Evolutionary conservation across 805 yeast species (phyloP).

Genomic region (Lipomyces sp.): DNA sequence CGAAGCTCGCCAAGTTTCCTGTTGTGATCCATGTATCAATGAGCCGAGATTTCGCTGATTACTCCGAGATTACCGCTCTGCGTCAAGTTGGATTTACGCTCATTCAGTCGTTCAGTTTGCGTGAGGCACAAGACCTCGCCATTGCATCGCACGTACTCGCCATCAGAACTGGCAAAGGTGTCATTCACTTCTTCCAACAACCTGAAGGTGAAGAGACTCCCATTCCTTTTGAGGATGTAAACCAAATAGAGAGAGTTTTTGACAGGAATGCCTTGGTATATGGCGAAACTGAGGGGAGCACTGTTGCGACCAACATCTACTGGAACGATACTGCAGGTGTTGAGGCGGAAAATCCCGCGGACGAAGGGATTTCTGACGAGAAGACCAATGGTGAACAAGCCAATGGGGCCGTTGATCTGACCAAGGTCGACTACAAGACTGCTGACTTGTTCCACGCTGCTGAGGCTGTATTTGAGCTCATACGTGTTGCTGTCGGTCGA

Average conservation of each 20-base stretch:
- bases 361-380: conserved; percentile 33
- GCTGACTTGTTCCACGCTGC: conserved; percentile 23
- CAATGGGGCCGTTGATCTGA: conserved; percentile 16
- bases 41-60: conserved; percentile 56
- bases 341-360: conserved; percentile 13
- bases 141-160: conserved; percentile 65
- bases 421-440: conserved; percentile 8
- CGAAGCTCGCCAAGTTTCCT: conserved; percentile 48
- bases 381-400: conserved; percentile 33
- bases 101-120: conserved; percentile 65
- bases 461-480: conserved; percentile 40
- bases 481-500: conserved; percentile 46
- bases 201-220: conserved; percentile 22
- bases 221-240: conserved; percentile 30
- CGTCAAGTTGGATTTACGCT: conserved; percentile 70
- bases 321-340: conserved; percentile 33
- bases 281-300: conserved; percentile 27
- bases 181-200: conserved; percentile 67
- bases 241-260: conserved; percentile 18
- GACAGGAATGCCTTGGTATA: conserved; percentile 24
- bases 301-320: conserved; percentile 36
- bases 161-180: conserved; percentile 55
- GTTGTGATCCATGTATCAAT: conserved; percentile 61
- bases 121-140: conserved; percentile 60
- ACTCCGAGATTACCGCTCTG: conserved; percentile 68